Evolutionary conservation across 208 protist species (phyloP), one percentile per base, ranked within the genome.

Genomic region (Herpetomonas tarakana): DNA sequence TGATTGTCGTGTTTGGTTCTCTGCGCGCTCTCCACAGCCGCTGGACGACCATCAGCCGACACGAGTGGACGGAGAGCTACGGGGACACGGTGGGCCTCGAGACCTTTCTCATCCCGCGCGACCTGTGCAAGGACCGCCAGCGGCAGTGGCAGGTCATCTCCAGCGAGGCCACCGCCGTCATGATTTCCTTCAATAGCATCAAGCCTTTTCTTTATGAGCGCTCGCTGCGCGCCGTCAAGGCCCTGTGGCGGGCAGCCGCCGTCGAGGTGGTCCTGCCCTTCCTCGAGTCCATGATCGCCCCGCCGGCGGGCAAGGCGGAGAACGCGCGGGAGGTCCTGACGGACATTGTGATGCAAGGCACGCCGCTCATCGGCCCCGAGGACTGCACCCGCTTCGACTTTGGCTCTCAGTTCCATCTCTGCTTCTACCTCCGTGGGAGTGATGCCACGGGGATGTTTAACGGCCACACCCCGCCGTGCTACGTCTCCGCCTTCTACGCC

Each of bases 171-270:
- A 84, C 80, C 29, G 58, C 74, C 68, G 68, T 92, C 41, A 58
- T 86, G 68, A 86, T 92, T 53, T 83, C 81, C 12, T 92, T 84
- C 64, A 75, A 85, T 39, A 85, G 65, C 64, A 80, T 92, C 39
- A 76, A 81, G 39, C 85, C 85, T 4, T 88, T 92, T 60, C 46
- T 92, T 52, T 77, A 68, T 49, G 81, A 92, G 70, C 82, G 80
- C 1, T 92, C 85, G 25, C 68, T 92, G 38, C 75, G 75, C 25
- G 65, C 78, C 6, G 85, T 92, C 7, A 76, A 84, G 70, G 85
- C 85, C 21, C 74, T 92, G 55, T 92, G 85, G 81, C 78, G 85
- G 2, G 81, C 81, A 18, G 81, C 81, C 1, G 85, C 85, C n/a
- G 66, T 66, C 16, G 85, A 88, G 71, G 83, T 84, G 35, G 58